Evolutionary conservation across 352 stramenopile species (phyloP), one percentile per base, ranked within the genome.

Genomic region (Pythium folliculosum): DNA sequence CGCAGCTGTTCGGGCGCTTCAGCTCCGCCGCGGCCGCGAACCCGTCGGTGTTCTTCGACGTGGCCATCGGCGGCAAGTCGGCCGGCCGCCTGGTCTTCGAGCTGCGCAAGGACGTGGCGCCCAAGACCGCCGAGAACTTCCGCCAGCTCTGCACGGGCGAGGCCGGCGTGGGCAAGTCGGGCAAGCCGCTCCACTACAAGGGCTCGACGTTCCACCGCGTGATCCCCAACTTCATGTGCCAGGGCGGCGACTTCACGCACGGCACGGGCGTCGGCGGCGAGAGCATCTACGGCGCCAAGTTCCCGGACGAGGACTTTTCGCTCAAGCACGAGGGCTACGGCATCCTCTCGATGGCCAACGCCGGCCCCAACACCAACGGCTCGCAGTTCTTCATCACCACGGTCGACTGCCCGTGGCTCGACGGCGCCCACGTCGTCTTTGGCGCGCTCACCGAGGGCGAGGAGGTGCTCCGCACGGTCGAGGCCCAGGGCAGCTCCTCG

Each of bases 341-440:
- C 25, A 80, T 78, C 51, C 71, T 96, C 50, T 92, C 82, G 73
- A 96, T 96, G 88, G 86, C 86, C 53, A 96, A 96, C 77, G 77
- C 84, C 43, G 88, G 88, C 17, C 73, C 78, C 48, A 94, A 94
- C 77, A 93, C 90, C 37, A 99, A 99, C 81, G 95, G 95, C 52
- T 98, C 88, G 60, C 96, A 99, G 82, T 99, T 99, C 75, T 99
- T 99, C 80, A 98, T 99, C 65, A 94, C 82, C 73, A 97, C 90
- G n/a, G 91, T 94, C 45, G 80, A 91, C 76, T 97, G 91, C 54
- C 81, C 86, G 66, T 97, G 90, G 90, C 76, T 97, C 67, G 91
- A 97, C 72, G 91, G 89, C 70, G 91, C 93, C 73, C 91, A 97
- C 76, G 89, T 97, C 23, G 91, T 97, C 37, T 97, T 99, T 77